These are phyloP conservation scores for Vigna mungo DNA, from an alignment of 306 rosid genomes.

Conservation along the genomic window DNA sequence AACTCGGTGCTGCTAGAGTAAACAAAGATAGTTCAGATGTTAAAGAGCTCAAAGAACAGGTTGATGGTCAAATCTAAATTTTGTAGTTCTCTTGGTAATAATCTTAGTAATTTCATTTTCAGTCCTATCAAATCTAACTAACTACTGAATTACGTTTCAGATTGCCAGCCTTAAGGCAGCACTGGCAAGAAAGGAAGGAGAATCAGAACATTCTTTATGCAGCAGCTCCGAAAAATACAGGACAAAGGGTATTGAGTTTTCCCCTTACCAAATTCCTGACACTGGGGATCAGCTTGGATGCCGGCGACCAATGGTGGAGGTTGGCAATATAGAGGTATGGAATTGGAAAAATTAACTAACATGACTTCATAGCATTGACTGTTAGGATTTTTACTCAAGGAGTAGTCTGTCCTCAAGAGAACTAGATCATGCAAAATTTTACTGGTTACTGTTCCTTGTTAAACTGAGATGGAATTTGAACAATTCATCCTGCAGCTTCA, in stretches of 20 bases:
- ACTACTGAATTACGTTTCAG: constrained; percentile 53
- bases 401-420: too few relatives aligned
- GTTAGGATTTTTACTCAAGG: too few relatives aligned
- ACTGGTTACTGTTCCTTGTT: too few relatives aligned
- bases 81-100: constrained; percentile 2
- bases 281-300: constrained; percentile 49
- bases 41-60: constrained; percentile 96
- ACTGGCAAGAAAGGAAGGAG: constrained; percentile 80
- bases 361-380: too few relatives aligned
- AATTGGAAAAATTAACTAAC: background rate
- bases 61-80: constrained; percentile 37
- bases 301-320: constrained; percentile 75
- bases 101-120: background rate
- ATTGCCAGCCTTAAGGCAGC: constrained; percentile 84
- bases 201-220: constrained; percentile 57
- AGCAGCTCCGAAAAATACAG: constrained; percentile 72
- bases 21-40: constrained; percentile 88
- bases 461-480: background rate
- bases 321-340: constrained; percentile 72
- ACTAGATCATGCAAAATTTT: too few relatives aligned
- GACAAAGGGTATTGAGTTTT: constrained; percentile 57
- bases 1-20: constrained; percentile 93
- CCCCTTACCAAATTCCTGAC: constrained; percentile 60
- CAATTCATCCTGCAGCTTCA: constrained; percentile 60
- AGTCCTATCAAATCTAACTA: constrained; percentile 24